Conservation (phyloP, 441 rosid species). For the Corymbia calophylla region DNA sequence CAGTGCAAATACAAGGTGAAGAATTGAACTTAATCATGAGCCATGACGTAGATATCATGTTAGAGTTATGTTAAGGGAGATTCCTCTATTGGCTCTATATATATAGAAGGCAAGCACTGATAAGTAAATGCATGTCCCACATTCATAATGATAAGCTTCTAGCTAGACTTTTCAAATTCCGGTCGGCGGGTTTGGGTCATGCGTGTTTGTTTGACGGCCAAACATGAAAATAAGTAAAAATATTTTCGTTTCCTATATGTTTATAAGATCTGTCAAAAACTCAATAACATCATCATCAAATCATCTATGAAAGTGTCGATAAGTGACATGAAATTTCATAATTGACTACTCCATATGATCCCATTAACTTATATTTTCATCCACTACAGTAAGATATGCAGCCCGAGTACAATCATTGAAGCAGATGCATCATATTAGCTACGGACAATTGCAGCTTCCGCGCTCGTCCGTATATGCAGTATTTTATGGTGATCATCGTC, state of each 20-base stretch:
- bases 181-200: neutral
- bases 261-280: neutral
- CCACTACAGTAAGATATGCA: neutral
- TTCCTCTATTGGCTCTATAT: neutral
- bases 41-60: neutral
- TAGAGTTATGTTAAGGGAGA: neutral
- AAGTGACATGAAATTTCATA: neutral
- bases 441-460: neutral
- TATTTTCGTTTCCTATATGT: neutral
- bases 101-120: neutral
- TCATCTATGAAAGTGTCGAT: neutral
- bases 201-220: neutral
- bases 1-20: neutral
- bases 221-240: neutral
- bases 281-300: neutral
- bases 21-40: neutral
- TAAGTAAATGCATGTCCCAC: neutral
- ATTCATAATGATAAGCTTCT: neutral
- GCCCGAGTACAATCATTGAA: neutral
- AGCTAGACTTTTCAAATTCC: neutral
- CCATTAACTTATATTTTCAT: neutral
- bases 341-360: neutral
- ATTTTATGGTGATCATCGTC: neutral
- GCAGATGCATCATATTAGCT: neutral
- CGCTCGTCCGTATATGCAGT: neutral